Conservation (phyloP, 108 stramenopile species). For the Fragilariopsis cylindrus region DNA sequence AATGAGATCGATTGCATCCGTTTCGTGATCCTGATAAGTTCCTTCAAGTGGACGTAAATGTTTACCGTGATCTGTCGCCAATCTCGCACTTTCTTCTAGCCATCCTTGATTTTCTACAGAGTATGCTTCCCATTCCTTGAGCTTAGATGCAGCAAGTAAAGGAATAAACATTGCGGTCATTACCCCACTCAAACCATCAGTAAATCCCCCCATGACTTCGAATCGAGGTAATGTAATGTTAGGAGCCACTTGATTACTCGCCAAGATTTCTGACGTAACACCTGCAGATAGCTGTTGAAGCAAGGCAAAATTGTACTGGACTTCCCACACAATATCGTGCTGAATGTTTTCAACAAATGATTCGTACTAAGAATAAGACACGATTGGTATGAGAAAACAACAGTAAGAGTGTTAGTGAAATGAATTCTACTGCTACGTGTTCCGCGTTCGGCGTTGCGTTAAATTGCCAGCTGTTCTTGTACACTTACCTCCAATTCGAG, state of each 20-base stretch:
- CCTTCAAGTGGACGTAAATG: slow-evolving; percentile 19
- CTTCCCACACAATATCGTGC: slow-evolving; percentile 26
- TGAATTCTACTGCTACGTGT: too few species aligned
- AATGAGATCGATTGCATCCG: slow-evolving; percentile 11
- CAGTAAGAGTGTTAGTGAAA: too few species aligned
- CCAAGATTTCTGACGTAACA: slow-evolving; percentile 6
- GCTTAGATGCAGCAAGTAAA: slow-evolving; percentile 13
- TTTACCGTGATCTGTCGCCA: slow-evolving; percentile 7
- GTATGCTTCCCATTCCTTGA: slow-evolving; percentile 31
- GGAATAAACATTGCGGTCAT: slow-evolving; percentile 26
- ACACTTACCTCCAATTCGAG: slow-evolving; percentile 25
- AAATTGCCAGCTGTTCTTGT: background rate
- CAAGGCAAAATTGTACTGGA: slow-evolving; percentile 26
- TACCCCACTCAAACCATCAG: slow-evolving; percentile 25
- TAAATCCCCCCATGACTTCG: slow-evolving; percentile 28
- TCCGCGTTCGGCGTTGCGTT: background rate
- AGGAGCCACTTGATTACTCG: slow-evolving; percentile 9
- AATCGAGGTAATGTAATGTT: slow-evolving; percentile 18
- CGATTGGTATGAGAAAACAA: too few species aligned
- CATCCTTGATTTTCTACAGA: slow-evolving; percentile 24
- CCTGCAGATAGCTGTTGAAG: slow-evolving; percentile 14
- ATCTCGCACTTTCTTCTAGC: slow-evolving; percentile 22
- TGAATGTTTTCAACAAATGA: slow-evolving; percentile 10
- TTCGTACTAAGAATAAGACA: slow-evolving; percentile 9
- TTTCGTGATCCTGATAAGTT: slow-evolving; percentile 13